Evolutionary conservation across 2,329 filamentous ascomycete genomes (phyloP).

Genomic region (Pestalotiopsis sp.): DNA sequence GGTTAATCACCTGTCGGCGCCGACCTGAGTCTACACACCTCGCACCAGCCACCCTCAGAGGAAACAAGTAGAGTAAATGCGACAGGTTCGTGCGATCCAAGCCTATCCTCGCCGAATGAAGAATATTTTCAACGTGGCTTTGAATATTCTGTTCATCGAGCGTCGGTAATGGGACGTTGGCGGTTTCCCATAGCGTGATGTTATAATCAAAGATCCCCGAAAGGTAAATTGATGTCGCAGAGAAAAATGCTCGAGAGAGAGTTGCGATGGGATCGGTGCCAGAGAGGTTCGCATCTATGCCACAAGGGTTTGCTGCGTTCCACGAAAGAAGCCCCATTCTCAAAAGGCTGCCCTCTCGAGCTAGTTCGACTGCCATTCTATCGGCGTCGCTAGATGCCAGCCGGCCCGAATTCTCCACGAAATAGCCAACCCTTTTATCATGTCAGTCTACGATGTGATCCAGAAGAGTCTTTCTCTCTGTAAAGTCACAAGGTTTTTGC

Average conservation of each 20-base stretch:
- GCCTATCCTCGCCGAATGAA: neutral
- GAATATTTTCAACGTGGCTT: neutral
- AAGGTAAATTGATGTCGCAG: slow-evolving; percentile 14
- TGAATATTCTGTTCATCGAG: slow-evolving; percentile 9
- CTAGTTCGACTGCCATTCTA: neutral
- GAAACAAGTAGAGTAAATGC: slow-evolving; percentile 14
- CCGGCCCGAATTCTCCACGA: neutral
- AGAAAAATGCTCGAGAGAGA: slow-evolving; percentile 6
- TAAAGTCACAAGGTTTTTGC: neutral
- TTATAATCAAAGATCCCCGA: slow-evolving; percentile 16
- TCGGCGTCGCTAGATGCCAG: neutral
- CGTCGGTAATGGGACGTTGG: neutral
- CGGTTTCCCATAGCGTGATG: slow-evolving; percentile 2
- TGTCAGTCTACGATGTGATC: neutral
- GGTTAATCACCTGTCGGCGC: neutral
- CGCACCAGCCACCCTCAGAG: slow-evolving; percentile 16
- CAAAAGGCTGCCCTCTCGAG: slow-evolving; percentile 7
- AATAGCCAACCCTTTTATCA: neutral
- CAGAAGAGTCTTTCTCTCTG: neutral
- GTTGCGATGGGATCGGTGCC: neutral
- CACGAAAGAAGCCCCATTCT: neutral
- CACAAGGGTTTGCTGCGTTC: neutral
- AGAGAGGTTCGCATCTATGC: no score
- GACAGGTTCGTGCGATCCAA: slow-evolving; percentile 10
- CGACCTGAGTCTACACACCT: slow-evolving; percentile 2